A percentile compares a stretch with the other conserved stretches of the same genome.
Evolutionary conservation across 805 yeast species (phyloP).

Genomic region (Dipodascopsis tothii): DNA sequence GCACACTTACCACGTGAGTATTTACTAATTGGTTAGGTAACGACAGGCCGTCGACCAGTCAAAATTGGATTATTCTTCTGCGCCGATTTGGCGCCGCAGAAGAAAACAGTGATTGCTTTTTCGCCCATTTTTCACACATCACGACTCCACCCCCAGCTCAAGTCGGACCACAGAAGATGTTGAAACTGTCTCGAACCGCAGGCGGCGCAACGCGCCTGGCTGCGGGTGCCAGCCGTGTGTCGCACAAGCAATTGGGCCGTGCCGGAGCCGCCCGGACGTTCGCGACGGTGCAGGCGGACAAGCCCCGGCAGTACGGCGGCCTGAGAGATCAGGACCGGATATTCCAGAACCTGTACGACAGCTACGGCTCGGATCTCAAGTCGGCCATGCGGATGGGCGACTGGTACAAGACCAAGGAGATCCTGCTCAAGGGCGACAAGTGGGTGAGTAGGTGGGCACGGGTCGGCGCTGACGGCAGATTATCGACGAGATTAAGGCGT

Average conservation of each 20-base stretch:
- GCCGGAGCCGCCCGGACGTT: neutral
- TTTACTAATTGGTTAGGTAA: too few species aligned
- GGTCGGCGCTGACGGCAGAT: slow-evolving; percentile 32
- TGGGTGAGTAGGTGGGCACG: slow-evolving; percentile 39
- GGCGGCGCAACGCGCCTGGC: neutral
- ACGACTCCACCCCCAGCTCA: too few species aligned
- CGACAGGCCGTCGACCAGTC: neutral
- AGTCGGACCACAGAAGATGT: too few species aligned
- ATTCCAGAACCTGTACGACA: slow-evolving; percentile 74
- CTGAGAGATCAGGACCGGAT: slow-evolving; percentile 77
- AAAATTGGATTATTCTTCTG: neutral
- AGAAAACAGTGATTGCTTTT: neutral
- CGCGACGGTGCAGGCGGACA: slow-evolving; percentile 34
- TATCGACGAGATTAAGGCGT: slow-evolving; percentile 75
- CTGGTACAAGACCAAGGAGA: slow-evolving; percentile 87
- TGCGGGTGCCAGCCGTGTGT: neutral
- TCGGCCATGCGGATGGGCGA: slow-evolving; percentile 75
- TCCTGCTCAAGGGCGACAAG: slow-evolving; percentile 70
- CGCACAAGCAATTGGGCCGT: neutral
- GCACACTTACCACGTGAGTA: too few species aligned
- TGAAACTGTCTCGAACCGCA: slow-evolving; percentile 2
- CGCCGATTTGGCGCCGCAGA: neutral
- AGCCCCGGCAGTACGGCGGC: slow-evolving; percentile 55
- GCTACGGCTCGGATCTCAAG: slow-evolving; percentile 67
- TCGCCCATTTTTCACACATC: too few species aligned